Percentiles rank a stretch among this genome's conserved stretches.
Conservation (phyloP, 2,329 filamentous ascomycete genomes). For the Myriosclerotinia duriaeana region DNA sequence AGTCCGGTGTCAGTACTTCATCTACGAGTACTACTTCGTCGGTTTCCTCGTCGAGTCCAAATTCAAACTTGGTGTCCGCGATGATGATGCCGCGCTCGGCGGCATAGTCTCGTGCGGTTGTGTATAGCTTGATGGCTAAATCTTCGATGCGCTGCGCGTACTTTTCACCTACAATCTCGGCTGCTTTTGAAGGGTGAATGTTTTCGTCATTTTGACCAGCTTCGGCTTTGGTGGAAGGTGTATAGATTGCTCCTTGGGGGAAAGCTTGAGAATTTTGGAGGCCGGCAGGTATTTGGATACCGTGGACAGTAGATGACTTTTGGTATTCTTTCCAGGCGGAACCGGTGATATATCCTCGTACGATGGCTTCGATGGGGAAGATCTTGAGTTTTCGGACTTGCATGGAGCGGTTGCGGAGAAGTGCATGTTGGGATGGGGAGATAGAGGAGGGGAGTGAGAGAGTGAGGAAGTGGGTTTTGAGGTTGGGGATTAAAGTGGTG, state of each 20-base stretch:
- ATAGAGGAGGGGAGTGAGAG: constrained; percentile 54
- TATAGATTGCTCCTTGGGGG: constrained; percentile 60
- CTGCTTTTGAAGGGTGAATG: constrained; percentile 59
- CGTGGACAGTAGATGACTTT: constrained; percentile 63
- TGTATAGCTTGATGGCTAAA: constrained; percentile 60
- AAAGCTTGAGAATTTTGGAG: constrained; percentile 63
- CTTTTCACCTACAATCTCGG: constrained; percentile 50
- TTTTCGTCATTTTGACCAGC: constrained; percentile 68
- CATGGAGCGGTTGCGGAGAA: constrained; percentile 59
- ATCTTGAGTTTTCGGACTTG: constrained; percentile 63
- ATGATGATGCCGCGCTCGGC: constrained; percentile 64
- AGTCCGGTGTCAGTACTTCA: constrained; percentile 76
- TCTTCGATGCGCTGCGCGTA: constrained; percentile 60
- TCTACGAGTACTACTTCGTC: constrained; percentile 67
- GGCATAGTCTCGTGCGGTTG: constrained; percentile 54
- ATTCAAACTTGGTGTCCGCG: constrained; percentile 75
- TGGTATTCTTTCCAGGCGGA: constrained; percentile 69
- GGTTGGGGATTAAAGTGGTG: constrained; percentile 52
- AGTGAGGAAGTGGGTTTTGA: constrained; percentile 64
- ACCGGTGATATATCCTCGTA: constrained; percentile 72
- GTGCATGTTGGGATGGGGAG: constrained; percentile 44
- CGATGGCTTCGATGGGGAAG: constrained; percentile 69
- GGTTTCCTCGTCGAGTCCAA: constrained; percentile 60
- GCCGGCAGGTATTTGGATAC: constrained; percentile 57
- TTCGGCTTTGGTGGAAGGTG: constrained; percentile 67